phyloP scores from a whole-genome alignment of 75 land plant species.

The Azolla pinnata region DNA sequence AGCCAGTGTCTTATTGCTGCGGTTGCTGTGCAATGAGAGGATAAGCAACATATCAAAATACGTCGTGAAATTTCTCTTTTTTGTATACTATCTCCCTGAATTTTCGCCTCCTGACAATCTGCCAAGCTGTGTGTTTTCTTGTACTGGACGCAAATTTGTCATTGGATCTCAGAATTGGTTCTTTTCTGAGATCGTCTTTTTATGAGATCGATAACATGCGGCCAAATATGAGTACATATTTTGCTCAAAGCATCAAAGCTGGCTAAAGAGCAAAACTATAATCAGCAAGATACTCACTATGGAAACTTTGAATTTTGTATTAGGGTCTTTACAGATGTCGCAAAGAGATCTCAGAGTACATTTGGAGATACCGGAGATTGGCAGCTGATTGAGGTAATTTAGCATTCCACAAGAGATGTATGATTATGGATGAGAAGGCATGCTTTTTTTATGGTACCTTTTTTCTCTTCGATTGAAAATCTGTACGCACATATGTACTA shows the following conservation, averaged over 20 bases:
- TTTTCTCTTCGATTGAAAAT: too few relatives aligned
- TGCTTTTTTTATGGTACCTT: too few relatives aligned
- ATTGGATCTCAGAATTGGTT: background rate
- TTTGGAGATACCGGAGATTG: constrained; percentile 48
- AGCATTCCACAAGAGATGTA: too few relatives aligned
- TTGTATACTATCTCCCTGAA: too few relatives aligned
- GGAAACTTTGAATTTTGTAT: background rate
- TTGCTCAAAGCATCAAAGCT: background rate
- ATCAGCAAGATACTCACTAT: background rate
- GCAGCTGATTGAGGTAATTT: constrained; percentile 66
- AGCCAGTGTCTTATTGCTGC: background rate
- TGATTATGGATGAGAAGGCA: background rate
- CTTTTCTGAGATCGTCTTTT: background rate
- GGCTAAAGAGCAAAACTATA: background rate
- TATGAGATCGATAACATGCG: background rate
- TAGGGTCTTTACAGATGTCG: constrained; percentile 72
- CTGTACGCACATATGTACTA: too few relatives aligned
- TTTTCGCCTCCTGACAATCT: too few relatives aligned
- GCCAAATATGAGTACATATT: background rate
- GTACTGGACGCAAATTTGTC: background rate
- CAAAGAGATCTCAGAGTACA: constrained; percentile 41
- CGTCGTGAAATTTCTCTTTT: too few relatives aligned
- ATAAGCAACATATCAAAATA: too few relatives aligned
- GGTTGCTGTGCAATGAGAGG: too few relatives aligned
- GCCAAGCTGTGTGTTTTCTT: too few relatives aligned